Evolutionary conservation across 371 early-diverging fungal species (phyloP), one percentile per base, ranked within the genome.

Genomic region (Circinella minor): DNA sequence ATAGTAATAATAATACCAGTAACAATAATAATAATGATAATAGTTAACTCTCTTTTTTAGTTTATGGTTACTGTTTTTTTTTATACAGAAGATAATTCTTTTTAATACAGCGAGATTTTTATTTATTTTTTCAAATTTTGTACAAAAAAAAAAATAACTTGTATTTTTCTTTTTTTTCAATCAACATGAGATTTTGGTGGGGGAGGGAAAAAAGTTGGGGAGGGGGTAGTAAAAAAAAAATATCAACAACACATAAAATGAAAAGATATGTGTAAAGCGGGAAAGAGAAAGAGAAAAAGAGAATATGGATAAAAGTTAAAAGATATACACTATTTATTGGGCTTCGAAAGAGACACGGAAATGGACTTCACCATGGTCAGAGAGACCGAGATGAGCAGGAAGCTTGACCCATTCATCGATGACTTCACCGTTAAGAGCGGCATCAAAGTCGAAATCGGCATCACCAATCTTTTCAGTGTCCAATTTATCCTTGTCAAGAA

Each of bases 401-500:
- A 81, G 71, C 18, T 77, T 69, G 48, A 76, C 72, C 75, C 78
- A 77, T 9, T 77, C 68, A 48, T 82, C 83, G 39, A 77, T 73
- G 7, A 64, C 54, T 3, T 71, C 67, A 27, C 74, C 77, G 37
- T 72, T 34, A 55, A 74, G 71, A 27, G 68, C 77, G 17, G 69
- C 34, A 36, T 36, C 60, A 55, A 85, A 69, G 1, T 76, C 67
- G 39, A 78, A 51, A 14, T 73, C 75, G 57, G 76, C 76, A 39
- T 83, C 80, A 17, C 82, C 86, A 70, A 86, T 80, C 71, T 76
- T 76, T 47, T 83, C 84, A 13, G 76, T 67, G 4, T 76, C 78
- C 60, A 82, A 65, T 3, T 65, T 70, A 48, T 82, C 84, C 71
- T 78, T 76, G 61, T 83, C 86, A 43, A 77, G 69, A 6, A 76